phyloP scores from a whole-genome alignment of 1,284 basidiomycete genomes.

The Pisolithus thermaeus region DNA sequence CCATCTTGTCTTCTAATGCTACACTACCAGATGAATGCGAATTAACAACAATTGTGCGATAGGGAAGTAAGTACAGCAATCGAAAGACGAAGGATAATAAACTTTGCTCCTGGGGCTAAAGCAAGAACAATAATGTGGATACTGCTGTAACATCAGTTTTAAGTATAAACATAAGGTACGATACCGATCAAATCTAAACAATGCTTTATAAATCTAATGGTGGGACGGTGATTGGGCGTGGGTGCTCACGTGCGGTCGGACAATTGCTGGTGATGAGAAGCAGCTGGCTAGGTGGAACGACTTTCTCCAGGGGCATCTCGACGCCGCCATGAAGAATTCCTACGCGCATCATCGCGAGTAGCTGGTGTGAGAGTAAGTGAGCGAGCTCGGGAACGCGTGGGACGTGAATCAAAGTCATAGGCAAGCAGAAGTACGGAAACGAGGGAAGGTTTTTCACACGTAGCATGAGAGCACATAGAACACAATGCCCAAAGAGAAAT shows the following conservation, averaged over 20 bases:
- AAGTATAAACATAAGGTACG: too few species aligned
- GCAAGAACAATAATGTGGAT: too few species aligned
- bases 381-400: neutral
- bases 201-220: neutral
- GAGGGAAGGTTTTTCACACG: neutral
- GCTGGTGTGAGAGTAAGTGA: slow-evolving; percentile 28
- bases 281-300: slow-evolving; percentile 33
- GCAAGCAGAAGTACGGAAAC: neutral
- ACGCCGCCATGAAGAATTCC: slow-evolving; percentile 73
- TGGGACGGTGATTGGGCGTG: neutral
- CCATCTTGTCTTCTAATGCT: too few species aligned
- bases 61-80: too few species aligned
- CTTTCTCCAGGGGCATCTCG: slow-evolving; percentile 38
- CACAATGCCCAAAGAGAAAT: neutral
- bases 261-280: slow-evolving; percentile 24
- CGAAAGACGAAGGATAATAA: too few species aligned
- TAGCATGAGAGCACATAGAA: too few species aligned
- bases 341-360: slow-evolving; percentile 80
- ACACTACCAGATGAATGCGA: too few species aligned
- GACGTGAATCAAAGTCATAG: neutral
- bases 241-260: slow-evolving; percentile 1
- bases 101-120: too few species aligned
- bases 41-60: too few species aligned
- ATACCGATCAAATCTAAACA: neutral
- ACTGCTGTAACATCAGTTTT: too few species aligned